Conservation (phyloP, 2,329 filamentous ascomycete genomes). For the Magnaporthales sp. region DNA sequence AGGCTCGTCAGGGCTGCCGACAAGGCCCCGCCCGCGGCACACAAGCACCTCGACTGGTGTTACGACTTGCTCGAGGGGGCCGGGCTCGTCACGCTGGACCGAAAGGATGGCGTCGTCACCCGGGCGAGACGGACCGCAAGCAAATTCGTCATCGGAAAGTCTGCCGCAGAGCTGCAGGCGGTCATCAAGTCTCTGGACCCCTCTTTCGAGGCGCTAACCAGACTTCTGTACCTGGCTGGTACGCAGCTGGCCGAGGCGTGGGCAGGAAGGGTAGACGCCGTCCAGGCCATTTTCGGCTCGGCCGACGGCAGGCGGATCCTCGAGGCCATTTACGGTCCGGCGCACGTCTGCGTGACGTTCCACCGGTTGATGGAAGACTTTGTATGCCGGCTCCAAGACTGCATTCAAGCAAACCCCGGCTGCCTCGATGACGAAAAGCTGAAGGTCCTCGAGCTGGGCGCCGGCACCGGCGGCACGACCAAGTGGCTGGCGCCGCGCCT, state of each 20-base stretch:
- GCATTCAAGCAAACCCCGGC: no score
- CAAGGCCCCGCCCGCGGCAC: slow-evolving; percentile 13
- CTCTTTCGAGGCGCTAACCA: slow-evolving; percentile 17
- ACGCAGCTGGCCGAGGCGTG: slow-evolving; percentile 10
- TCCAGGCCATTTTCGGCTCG: slow-evolving; percentile 12
- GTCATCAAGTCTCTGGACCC: slow-evolving; percentile 21
- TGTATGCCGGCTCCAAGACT: no score
- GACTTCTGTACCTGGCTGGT: slow-evolving; percentile 9
- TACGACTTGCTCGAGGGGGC: slow-evolving; percentile 23
- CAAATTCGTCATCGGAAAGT: slow-evolving; percentile 18
- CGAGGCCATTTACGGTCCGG: slow-evolving; percentile 20
- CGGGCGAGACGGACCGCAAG: slow-evolving; percentile 6
- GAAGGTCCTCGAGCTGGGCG: slow-evolving; percentile 22
- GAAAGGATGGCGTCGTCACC: no score
- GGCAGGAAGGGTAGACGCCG: slow-evolving; percentile 8
- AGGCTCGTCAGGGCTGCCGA: slow-evolving; percentile 16
- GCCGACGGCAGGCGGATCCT: slow-evolving; percentile 14
- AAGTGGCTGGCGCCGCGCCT: slow-evolving; percentile 18
- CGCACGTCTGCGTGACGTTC: background rate
- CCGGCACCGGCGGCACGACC: slow-evolving; percentile 25
- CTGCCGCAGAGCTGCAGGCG: slow-evolving; percentile 14
- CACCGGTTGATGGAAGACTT: background rate
- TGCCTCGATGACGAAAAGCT: slow-evolving; percentile 9
- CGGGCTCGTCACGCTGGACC: slow-evolving; percentile 17
- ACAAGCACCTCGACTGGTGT: slow-evolving; percentile 20